phyloP scores from a whole-genome alignment of 2,329 filamentous ascomycete species.

The Sphaerulina vaccinii region DNA sequence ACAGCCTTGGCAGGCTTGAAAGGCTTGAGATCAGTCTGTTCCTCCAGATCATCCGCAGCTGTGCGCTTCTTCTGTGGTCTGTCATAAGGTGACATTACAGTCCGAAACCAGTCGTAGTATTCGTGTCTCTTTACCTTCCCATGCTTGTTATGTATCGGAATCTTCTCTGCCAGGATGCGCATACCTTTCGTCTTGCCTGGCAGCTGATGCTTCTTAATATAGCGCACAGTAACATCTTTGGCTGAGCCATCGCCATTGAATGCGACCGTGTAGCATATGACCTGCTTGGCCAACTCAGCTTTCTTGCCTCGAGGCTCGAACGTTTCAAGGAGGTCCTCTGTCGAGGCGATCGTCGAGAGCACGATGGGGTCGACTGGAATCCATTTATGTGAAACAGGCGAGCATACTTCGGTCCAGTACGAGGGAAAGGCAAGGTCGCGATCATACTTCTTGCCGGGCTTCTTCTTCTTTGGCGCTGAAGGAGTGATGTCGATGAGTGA shows the following conservation, averaged over 20 bases:
- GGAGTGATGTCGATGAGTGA: slow-evolving; percentile 59
- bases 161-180: slow-evolving; percentile 73
- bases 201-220: slow-evolving; percentile 75
- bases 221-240: slow-evolving; percentile 92
- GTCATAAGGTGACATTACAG: slow-evolving; percentile 71
- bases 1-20: slow-evolving; percentile 60
- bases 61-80: slow-evolving; percentile 57
- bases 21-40: slow-evolving; percentile 71
- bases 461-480: slow-evolving; percentile 43
- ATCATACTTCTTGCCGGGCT: slow-evolving; percentile 59
- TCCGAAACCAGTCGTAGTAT: slow-evolving; percentile 84
- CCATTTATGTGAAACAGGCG: slow-evolving; percentile 74
- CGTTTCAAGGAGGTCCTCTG: slow-evolving; percentile 66
- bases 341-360: slow-evolving; percentile 67
- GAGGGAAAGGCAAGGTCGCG: slow-evolving; percentile 77
- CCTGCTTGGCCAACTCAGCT: slow-evolving; percentile 82
- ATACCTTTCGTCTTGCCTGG: slow-evolving; percentile 88
- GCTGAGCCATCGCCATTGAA: slow-evolving; percentile 81
- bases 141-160: slow-evolving; percentile 72
- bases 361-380: slow-evolving; percentile 76
- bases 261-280: slow-evolving; percentile 85
- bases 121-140: slow-evolving; percentile 77
- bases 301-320: slow-evolving; percentile 81
- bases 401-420: slow-evolving; percentile 91
- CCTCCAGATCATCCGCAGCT: slow-evolving; percentile 74